phyloP scores from a whole-genome alignment of 1,139 yeast species.

The Groenewaldozyma sp. region DNA sequence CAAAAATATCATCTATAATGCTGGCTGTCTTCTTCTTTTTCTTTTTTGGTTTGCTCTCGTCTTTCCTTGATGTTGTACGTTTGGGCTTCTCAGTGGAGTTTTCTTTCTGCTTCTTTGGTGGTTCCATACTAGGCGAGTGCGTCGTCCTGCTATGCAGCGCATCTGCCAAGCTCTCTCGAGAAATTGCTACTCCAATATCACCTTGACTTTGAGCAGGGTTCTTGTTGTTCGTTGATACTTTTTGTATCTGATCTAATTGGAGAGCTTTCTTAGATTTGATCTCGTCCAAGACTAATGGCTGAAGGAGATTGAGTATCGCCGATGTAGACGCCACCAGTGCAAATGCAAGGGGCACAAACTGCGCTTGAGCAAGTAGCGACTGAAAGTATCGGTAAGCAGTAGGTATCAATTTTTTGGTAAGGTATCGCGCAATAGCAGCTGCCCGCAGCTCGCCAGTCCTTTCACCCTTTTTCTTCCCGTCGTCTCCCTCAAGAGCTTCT shows the following conservation, averaged over 20 bases:
- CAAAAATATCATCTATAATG: slow-evolving; percentile 30
- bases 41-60: slow-evolving; percentile 11
- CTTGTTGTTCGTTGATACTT: not conserved
- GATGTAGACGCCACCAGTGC: slow-evolving; percentile 53
- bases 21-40: slow-evolving; percentile 20
- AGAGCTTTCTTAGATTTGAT: not conserved
- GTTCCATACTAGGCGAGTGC: too few species aligned
- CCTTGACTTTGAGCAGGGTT: too few species aligned
- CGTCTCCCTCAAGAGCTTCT: slow-evolving; percentile 9
- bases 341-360: slow-evolving; percentile 66
- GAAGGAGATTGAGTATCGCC: slow-evolving; percentile 33
- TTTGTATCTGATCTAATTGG: too few species aligned
- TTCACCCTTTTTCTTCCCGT: slow-evolving; percentile 10
- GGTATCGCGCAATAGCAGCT: slow-evolving; percentile 27
- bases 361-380: slow-evolving; percentile 64
- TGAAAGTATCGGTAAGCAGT: slow-evolving; percentile 54
- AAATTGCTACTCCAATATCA: too few species aligned
- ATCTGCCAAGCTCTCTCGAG: too few species aligned
- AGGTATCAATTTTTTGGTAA: slow-evolving; percentile 37
- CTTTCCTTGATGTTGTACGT: not conserved
- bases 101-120: too few species aligned
- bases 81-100: too few species aligned
- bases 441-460: too few species aligned
- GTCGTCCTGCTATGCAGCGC: too few species aligned
- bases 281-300: slow-evolving; percentile 25